Base-by-base conservation (phyloP, 495 filamentous ascomycete species). In the Cenococcum geophilum region DNA sequence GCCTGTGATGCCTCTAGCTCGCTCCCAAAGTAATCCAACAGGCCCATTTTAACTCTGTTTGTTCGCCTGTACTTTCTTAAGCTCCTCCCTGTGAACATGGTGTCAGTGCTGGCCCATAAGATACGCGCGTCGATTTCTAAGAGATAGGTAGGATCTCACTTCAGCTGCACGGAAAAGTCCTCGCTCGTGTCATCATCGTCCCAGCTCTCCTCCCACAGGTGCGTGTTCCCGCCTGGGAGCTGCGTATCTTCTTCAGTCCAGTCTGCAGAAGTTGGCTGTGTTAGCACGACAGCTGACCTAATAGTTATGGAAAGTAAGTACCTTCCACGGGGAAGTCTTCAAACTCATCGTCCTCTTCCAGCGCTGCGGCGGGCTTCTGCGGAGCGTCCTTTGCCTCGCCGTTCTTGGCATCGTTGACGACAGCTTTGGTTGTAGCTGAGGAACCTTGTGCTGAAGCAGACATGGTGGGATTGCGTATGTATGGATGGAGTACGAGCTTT, bases 161-260 rank as follows among this genome's bases (percentile, higher is more conserved):
- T 95, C 72, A 98, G 76, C 83, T 97, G 93, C 73, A 88, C 83
- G 12, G 91, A 91, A 72, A 98, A 98, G 68, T 98, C 93, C 73
- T 97, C 95, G 67, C 80, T 92, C 59, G 91, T 91, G 78, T 97
- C 93, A 74, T 98, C 93, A 68, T 98, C 93, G 75, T 98, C 93
- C 93, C 93, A 98, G 78, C 91, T 97, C 81, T 98, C 93, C 78
- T 98, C 93, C 93, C 93, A 98, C 60, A 98, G 76, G 78, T 97
- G 90, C 65, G 86, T 84, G 65, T 84, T 88, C 68, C 76, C 67
- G 59, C 77, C 76, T 21, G 86, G 84, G 51, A 90, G 85, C 73
- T 95, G 89, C 63, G 88, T 86, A 65, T 93, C 89, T 72, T 95
- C 89, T 68, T 87, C 81, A 48, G 83, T 77, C 91, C 91, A 97